Evolutionary conservation across 2,329 filamentous ascomycete genomes (phyloP), one percentile per base, ranked within the genome.

Genomic region (Apiospora kogelbergensis): DNA sequence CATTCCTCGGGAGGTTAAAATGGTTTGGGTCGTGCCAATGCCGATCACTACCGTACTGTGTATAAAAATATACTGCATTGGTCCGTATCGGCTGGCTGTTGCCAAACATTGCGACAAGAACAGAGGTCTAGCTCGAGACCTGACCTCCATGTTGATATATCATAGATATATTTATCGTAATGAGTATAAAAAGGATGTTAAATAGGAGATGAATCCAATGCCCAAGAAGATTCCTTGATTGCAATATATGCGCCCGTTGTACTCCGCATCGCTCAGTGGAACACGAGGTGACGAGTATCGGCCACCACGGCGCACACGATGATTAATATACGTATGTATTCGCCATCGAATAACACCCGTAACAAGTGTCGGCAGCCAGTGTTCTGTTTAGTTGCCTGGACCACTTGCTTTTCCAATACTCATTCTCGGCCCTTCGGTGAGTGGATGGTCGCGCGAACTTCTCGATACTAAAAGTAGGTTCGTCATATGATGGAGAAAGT

Each of bases 1-100:
- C 30, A 13, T 17, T 13, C 37, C 17, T 33, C 20, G 37, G 30
- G 17, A 33, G 48, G 24, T 57, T 20, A 30, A n/a, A 30, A 57
- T 33, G 15, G 30, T 10, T 37, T 37, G 30, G 53, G 30, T 37
- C 26, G 53, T 60, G 53, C 53, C 30, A 30, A 37, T 37, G 53
- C 26, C 53, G 53, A 60, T 60, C 53, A 60, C 53, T 60, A 37
- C 53, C 53, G 26, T 60, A 33, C 37, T 37, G 53, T 20, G n/a
- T n/a, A n/a, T n/a, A n/a, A n/a, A n/a, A n/a, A 22, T 37, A 60
- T 37, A 37, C 53, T 60, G 53, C 53, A 60, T 60, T 60, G 53
- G 53, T 20, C 22, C 53, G 53, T 37, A 60, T 37, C 30, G 53
- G 53, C 30, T 22, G 53, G 17, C 20, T 60, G 30, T 30, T 60